Evolutionary conservation across 2,329 filamentous ascomycete species (phyloP).

Genomic region (Aspergillus pseudoviridinutans): DNA sequence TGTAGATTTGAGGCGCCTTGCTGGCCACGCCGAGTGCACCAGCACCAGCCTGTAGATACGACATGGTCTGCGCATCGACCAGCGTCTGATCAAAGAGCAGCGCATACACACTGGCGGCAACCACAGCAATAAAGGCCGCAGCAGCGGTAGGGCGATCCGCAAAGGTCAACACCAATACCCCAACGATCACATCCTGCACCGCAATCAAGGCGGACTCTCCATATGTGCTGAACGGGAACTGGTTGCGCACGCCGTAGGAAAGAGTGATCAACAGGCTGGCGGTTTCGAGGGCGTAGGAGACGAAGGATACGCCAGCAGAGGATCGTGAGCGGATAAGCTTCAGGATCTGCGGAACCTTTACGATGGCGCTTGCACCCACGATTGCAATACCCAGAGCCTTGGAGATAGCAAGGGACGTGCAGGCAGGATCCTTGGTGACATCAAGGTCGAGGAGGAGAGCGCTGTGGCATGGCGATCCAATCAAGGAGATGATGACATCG

Average conservation of each 20-base stretch:
- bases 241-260: slow-evolving; percentile 86
- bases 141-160: slow-evolving; percentile 65
- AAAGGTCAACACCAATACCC: slow-evolving; percentile 80
- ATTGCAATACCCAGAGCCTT: slow-evolving; percentile 93
- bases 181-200: slow-evolving; percentile 87
- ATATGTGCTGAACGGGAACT: slow-evolving; percentile 93
- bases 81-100: slow-evolving; percentile 63
- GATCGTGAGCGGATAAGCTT: slow-evolving; percentile 82
- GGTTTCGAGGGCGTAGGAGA: slow-evolving; percentile 91
- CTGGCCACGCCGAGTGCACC: slow-evolving; percentile 79
- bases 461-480: slow-evolving; percentile 81
- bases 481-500: slow-evolving; percentile 71
- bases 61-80: slow-evolving; percentile 63
- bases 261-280: slow-evolving; percentile 81
- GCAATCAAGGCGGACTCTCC: slow-evolving; percentile 92
- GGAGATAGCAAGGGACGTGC: slow-evolving; percentile 83
- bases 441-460: slow-evolving; percentile 82
- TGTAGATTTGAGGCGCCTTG: slow-evolving; percentile 89
- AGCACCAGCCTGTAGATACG: slow-evolving; percentile 76
- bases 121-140: slow-evolving; percentile 70
- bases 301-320: slow-evolving; percentile 78
- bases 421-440: slow-evolving; percentile 65
- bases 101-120: slow-evolving; percentile 66
- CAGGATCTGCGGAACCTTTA: slow-evolving; percentile 95
- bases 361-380: slow-evolving; percentile 80